phyloP scores from a whole-genome alignment of 2,329 filamentous ascomycete species.

The Cladosporium sp. region DNA sequence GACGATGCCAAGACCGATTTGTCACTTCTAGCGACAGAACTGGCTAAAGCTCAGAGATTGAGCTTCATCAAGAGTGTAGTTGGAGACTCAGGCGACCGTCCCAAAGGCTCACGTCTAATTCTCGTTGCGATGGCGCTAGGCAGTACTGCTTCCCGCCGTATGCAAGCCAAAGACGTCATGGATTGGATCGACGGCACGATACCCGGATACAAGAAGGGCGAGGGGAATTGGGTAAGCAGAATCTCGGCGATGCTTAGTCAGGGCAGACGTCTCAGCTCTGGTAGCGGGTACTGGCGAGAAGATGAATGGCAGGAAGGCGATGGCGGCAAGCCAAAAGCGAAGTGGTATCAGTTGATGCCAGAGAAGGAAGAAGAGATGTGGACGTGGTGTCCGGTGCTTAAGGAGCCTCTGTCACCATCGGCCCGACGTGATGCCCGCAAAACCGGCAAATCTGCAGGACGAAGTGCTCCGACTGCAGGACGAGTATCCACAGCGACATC shows the following conservation, averaged over 20 bases:
- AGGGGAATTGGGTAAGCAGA: slow-evolving; percentile 24
- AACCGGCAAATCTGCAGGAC: not conserved
- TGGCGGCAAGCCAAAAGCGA: not conserved
- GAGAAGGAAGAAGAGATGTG: slow-evolving; percentile 24
- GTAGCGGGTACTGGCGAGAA: slow-evolving; percentile 14
- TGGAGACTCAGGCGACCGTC: slow-evolving; percentile 26
- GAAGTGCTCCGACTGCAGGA: not conserved
- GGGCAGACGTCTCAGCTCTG: slow-evolving; percentile 8
- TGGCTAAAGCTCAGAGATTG: not conserved
- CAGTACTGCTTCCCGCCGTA: slow-evolving; percentile 25
- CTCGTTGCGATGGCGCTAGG: slow-evolving; percentile 36
- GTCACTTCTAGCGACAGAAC: not conserved
- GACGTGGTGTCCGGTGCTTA: slow-evolving; percentile 30
- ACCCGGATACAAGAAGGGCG: slow-evolving; percentile 24
- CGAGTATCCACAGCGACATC: not conserved
- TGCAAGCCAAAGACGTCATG: slow-evolving; percentile 24
- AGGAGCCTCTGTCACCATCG: slow-evolving; percentile 21
- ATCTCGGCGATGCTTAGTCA: slow-evolving; percentile 7
- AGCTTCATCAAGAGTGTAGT: slow-evolving; percentile 19
- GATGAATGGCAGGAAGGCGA: slow-evolving; percentile 19
- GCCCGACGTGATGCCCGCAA: not conserved
- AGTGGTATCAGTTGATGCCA: slow-evolving; percentile 27
- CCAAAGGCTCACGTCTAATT: slow-evolving; percentile 24
- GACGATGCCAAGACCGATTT: not conserved
- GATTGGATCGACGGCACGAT: slow-evolving; percentile 35